Conservation (phyloP, 2,329 filamentous ascomycete genomes). For the Sporothrix inflata region DNA sequence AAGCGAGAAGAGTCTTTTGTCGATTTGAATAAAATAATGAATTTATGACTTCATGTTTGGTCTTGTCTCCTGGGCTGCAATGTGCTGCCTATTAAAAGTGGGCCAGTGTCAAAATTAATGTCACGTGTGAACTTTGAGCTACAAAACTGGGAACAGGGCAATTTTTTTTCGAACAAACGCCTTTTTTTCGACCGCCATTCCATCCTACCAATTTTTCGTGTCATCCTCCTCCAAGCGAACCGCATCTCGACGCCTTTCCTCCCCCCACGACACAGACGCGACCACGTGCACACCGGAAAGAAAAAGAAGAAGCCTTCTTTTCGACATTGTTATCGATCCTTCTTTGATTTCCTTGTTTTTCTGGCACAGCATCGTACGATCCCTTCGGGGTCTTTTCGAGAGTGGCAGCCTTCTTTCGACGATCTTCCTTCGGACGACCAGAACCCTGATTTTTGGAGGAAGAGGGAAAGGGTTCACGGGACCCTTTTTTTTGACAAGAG, state of each 20-base stretch:
- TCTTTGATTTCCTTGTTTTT: slow-evolving; percentile 1
- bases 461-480: not conserved
- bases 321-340: not conserved
- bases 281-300: not conserved
- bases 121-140: slow-evolving; percentile 3
- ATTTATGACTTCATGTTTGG: not conserved
- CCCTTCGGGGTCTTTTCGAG: not conserved
- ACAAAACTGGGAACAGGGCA: slow-evolving; percentile 6
- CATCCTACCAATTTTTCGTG: not conserved
- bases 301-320: not conserved
- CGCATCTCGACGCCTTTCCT: not conserved
- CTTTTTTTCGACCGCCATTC: not conserved
- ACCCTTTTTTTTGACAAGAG: not conserved
- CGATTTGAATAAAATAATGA: slow-evolving; percentile 1
- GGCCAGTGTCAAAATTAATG: not conserved
- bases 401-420: not conserved
- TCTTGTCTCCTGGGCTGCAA: not conserved
- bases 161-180: not conserved
- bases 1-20: not conserved
- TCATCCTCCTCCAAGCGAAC: not conserved
- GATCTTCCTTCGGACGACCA: not conserved
- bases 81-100: slow-evolving; percentile 10
- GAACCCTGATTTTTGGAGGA: not conserved
- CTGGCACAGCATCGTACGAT: not conserved
- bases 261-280: not conserved